Conservation (phyloP, 2,329 filamentous ascomycete species). For the Elsinoe batatas region DNA sequence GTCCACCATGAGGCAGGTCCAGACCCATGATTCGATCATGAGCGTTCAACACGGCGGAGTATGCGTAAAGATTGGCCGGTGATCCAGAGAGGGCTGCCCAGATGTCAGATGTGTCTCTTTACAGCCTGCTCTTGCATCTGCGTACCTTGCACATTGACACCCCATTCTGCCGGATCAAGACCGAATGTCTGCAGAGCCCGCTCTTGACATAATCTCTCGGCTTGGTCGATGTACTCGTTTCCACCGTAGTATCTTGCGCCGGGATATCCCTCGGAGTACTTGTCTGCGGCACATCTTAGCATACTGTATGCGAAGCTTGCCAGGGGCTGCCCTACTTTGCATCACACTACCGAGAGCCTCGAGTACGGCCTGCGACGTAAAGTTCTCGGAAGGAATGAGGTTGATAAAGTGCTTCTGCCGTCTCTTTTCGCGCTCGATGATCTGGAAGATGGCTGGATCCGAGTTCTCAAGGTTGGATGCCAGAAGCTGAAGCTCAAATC, state of each 20-base stretch:
- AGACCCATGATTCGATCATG: constrained; percentile 96
- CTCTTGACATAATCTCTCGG: constrained; percentile 81
- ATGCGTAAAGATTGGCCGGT: constrained; percentile 69
- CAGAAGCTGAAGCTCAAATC: constrained; percentile 53
- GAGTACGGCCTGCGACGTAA: constrained; percentile 84
- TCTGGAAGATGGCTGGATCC: constrained; percentile 77
- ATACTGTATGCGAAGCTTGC: background rate
- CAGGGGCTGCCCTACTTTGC: constrained; percentile 56
- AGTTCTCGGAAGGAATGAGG: constrained; percentile 90
- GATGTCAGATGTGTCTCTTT: constrained; percentile 12
- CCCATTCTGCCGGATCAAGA: constrained; percentile 78
- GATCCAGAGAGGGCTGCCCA: constrained; percentile 55
- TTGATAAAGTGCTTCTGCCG: constrained; percentile 98
- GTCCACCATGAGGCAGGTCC: constrained; percentile 90
- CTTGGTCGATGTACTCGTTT: constrained; percentile 89
- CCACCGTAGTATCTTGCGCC: constrained; percentile 94
- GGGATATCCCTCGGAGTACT: constrained; percentile 97
- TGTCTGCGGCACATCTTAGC: constrained; percentile 42
- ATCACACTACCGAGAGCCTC: constrained; percentile 88
- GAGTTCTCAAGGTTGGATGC: constrained; percentile 69
- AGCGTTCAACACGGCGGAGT: constrained; percentile 82
- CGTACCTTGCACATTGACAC: constrained; percentile 84
- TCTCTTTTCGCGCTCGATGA: constrained; percentile 88
- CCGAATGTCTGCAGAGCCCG: constrained; percentile 82
- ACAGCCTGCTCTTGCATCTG: background rate